phyloP scores from a whole-genome alignment of 2,329 filamentous ascomycete species.

The Aphanocladium album region DNA sequence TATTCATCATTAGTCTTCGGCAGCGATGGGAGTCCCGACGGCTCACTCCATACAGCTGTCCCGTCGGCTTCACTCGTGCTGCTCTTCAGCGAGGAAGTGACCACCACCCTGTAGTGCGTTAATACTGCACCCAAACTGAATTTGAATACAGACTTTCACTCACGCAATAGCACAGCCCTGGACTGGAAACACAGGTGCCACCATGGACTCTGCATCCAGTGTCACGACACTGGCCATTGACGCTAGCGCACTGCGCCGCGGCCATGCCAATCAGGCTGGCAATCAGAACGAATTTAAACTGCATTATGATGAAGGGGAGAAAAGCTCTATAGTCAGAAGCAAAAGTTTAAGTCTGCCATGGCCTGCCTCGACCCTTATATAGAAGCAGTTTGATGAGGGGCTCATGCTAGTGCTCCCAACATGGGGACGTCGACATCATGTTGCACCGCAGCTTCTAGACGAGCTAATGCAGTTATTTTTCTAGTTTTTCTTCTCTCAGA shows the following conservation, averaged over 20 bases:
- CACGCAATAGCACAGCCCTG: neutral
- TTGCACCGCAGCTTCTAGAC: neutral
- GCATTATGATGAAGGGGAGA: neutral
- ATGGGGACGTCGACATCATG: neutral
- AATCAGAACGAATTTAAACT: neutral
- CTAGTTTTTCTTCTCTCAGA: neutral
- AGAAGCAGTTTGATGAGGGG: neutral
- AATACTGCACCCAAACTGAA: neutral
- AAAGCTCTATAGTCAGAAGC: neutral
- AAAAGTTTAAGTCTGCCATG: too few species aligned
- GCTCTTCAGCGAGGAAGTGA: neutral
- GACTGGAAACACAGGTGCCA: neutral
- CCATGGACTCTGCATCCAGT: neutral
- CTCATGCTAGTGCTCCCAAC: too few species aligned
- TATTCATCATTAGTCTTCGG: too few species aligned
- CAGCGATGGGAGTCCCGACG: neutral
- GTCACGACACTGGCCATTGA: neutral
- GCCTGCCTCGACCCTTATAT: neutral
- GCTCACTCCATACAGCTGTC: too few species aligned
- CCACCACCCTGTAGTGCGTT: neutral
- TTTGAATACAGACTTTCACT: neutral
- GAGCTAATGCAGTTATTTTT: neutral
- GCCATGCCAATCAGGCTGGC: neutral
- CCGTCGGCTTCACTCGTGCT: neutral
- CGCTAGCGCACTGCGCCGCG: neutral